Conservation (phyloP, 306 rosid genomes). For the barrel medic (Medicago truncatula) region DNA sequence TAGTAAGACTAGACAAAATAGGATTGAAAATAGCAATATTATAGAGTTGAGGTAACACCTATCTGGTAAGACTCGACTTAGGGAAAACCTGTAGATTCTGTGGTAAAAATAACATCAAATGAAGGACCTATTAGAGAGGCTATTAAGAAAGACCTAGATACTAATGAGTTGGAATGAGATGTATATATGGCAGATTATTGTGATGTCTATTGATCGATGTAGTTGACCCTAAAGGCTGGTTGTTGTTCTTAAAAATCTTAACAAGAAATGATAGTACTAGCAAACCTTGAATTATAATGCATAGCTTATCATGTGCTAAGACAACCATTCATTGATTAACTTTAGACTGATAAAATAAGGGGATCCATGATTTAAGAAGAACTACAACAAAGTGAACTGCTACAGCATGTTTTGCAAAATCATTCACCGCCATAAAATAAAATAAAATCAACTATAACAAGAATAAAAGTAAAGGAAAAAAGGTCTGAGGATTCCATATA, state of each 20-base stretch:
- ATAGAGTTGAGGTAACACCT: too few species aligned
- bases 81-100: too few species aligned
- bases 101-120: too few species aligned
- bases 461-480: not conserved
- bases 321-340: not conserved
- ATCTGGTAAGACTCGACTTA: too few species aligned
- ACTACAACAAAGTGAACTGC: slow-evolving; percentile 10
- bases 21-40: too few species aligned
- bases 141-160: too few species aligned
- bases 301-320: slow-evolving; percentile 1
- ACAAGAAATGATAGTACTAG: not conserved
- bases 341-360: not conserved
- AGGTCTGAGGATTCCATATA: not conserved
- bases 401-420: slow-evolving; percentile 24
- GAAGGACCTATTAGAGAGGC: too few species aligned
- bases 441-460: slow-evolving; percentile 32
- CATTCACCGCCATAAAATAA: slow-evolving; percentile 31
- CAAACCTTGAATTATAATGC: not conserved
- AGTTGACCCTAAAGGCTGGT: too few species aligned
- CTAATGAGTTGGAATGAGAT: too few species aligned
- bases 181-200: too few species aligned
- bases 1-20: too few species aligned
- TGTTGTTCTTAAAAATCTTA: not conserved
- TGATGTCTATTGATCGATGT: too few species aligned
- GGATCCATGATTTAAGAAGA: slow-evolving; percentile 5